Conservation (phyloP, 1,139 yeast genomes). For the Suhomyces yuchorum region DNA sequence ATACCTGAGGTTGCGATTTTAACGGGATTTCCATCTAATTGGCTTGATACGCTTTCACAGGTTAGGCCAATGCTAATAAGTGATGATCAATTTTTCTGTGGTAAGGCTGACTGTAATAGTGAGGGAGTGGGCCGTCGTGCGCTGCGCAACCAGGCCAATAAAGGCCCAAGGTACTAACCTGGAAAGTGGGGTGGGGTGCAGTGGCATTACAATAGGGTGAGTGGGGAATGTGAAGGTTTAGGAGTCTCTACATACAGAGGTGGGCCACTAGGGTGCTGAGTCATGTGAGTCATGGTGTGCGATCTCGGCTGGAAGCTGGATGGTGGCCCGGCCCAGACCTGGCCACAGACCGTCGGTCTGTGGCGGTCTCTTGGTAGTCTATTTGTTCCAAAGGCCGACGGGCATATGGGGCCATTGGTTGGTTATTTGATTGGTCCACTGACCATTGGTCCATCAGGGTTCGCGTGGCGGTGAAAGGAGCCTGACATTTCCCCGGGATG, state of each 20-base stretch:
- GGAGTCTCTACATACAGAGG: not conserved
- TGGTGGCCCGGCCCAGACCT: too few relatives aligned
- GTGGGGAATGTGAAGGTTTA: not conserved
- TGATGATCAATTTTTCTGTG: slow-evolving; percentile 12
- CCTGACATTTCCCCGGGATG: too few relatives aligned
- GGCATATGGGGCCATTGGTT: too few relatives aligned
- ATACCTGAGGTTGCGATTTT: slow-evolving; percentile 46
- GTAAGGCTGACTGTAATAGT: slow-evolving; percentile 4
- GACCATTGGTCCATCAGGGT: too few relatives aligned
- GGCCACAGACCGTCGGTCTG: too few relatives aligned
- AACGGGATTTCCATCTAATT: slow-evolving; percentile 45
- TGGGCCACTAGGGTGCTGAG: not conserved
- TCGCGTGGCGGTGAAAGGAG: too few relatives aligned
- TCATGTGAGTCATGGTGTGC: slow-evolving; percentile 1
- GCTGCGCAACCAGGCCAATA: not conserved
- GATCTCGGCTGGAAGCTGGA: not conserved
- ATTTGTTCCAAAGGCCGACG: too few relatives aligned
- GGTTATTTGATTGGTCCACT: too few relatives aligned
- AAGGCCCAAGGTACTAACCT: not conserved
- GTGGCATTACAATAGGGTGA: not conserved
- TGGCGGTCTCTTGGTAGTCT: too few relatives aligned
- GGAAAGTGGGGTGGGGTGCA: not conserved
- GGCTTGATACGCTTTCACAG: not conserved
- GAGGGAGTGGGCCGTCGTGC: not conserved
- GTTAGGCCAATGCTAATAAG: not conserved